Percentiles rank a stretch among this genome's conserved stretches.
These are phyloP conservation scores for Candida nemodendra DNA, from an alignment of 805 yeast species.

Conservation along the genomic window DNA sequence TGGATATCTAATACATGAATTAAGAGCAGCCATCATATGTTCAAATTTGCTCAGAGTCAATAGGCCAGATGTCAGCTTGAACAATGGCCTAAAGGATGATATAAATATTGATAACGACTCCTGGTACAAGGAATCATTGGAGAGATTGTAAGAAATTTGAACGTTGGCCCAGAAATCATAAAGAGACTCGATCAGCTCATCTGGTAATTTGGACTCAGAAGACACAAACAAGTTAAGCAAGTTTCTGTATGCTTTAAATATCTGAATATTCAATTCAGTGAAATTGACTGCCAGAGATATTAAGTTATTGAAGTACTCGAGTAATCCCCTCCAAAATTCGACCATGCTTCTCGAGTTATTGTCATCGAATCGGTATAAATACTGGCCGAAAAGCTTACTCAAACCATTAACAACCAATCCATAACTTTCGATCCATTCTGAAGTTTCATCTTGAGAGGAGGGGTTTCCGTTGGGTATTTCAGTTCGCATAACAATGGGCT, in stretches of 20 bases:
- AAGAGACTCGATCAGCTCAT: constrained; percentile 36
- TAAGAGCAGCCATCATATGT: constrained; percentile 55
- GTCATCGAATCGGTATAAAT: constrained; percentile 38
- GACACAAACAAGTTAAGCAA: constrained; percentile 39
- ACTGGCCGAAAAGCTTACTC: constrained; percentile 56
- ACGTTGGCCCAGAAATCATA: constrained; percentile 52
- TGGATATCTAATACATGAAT: constrained; percentile 70
- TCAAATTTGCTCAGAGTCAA: constrained; percentile 40
- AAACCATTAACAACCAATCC: constrained; percentile 64
- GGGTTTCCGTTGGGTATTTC: constrained; percentile 14
- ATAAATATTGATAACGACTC: constrained; percentile 59
- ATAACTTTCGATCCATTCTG: constrained; percentile 61
- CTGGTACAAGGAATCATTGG: constrained; percentile 45
- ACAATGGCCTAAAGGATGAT: constrained; percentile 50
- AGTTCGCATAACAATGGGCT: constrained; percentile 41
- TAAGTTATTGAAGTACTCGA: constrained; percentile 46
- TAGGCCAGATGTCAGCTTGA: constrained; percentile 34
- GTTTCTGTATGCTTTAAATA: constrained; percentile 53
- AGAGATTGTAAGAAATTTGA: constrained; percentile 43
- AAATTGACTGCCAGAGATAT: constrained; percentile 39
- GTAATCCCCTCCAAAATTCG: constrained; percentile 56
- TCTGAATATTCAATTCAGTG: constrained; percentile 51
- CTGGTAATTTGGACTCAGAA: constrained; percentile 24
- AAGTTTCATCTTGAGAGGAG: constrained; percentile 8
- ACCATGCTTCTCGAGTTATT: constrained; percentile 17